A percentile compares a stretch with the other conserved stretches of the same genome.
Conservation (phyloP, 371 early-diverging fungal species). For the Syncephalis fuscata region DNA sequence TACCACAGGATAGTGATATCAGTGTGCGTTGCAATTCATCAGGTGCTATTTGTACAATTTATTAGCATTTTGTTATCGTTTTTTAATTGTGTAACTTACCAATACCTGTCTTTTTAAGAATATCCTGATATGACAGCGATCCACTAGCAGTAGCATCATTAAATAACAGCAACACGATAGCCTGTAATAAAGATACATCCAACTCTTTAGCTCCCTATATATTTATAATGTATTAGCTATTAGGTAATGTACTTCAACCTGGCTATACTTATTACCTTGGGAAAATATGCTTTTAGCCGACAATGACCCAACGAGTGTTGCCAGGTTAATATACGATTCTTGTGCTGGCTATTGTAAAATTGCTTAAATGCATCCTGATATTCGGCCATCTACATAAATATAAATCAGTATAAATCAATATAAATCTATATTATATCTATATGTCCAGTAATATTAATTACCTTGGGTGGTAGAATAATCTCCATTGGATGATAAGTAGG, state of each 20-base stretch:
- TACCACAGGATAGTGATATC: constrained; percentile 71
- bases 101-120: constrained; percentile 36
- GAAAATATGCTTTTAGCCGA: constrained; percentile 42
- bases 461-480: constrained; percentile 45
- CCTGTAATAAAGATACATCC: constrained; percentile 52
- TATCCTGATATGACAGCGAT: constrained; percentile 37
- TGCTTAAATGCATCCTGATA: constrained; percentile 44
- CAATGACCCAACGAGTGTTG: constrained; percentile 66
- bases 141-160: constrained; percentile 26
- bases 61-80: background rate
- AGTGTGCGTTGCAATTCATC: constrained; percentile 70
- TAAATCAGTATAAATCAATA: too few relatives aligned
- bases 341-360: constrained; percentile 60
- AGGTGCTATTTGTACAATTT: constrained; percentile 4
- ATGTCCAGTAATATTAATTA: too few relatives aligned
- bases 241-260: constrained; percentile 5
- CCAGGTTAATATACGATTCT: constrained; percentile 69
- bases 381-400: constrained; percentile 42
- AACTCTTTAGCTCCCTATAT: constrained; percentile 50
- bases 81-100: constrained; percentile 15
- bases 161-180: constrained; percentile 55
- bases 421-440: too few relatives aligned
- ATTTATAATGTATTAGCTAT: background rate
- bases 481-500: constrained; percentile 62
- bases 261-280: constrained; percentile 16